These are phyloP conservation scores for Ganoderma lingzhi DNA, from an alignment of 1,284 basidiomycete genomes.

Conservation along the genomic window DNA sequence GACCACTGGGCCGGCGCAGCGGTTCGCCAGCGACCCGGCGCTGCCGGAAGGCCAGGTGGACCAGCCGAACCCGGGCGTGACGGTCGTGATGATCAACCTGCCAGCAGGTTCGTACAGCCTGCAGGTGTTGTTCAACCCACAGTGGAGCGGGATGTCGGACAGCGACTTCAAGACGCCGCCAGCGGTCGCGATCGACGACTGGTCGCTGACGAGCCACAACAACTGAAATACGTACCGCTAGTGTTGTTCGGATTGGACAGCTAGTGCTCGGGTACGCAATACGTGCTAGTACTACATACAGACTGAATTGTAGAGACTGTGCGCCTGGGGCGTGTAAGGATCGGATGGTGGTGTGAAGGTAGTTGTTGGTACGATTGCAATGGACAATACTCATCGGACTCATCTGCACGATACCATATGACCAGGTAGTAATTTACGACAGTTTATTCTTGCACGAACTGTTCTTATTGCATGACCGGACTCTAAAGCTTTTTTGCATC, in stretches of 20 bases:
- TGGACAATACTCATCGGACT: neutral
- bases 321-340: conserved; percentile 4
- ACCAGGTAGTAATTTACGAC: neutral
- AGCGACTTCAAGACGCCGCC: conserved; percentile 72
- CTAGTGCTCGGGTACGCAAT: conserved; percentile 1
- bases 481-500: neutral
- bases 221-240: conserved; percentile 1
- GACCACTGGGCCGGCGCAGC: conserved; percentile 53
- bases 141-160: conserved; percentile 72
- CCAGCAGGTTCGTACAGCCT: conserved; percentile 74
- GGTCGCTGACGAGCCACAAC: conserved; percentile 79
- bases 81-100: conserved; percentile 81
- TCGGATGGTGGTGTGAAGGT: neutral
- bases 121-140: conserved; percentile 87
- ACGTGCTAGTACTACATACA: conserved; percentile 1
- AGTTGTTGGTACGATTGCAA: neutral
- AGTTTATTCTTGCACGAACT: conserved; percentile 3
- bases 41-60: conserved; percentile 65
- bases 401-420: neutral
- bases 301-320: neutral
- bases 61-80: conserved; percentile 82
- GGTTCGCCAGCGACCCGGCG: conserved; percentile 68
- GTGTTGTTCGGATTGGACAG: conserved; percentile 6
- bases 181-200: conserved; percentile 71
- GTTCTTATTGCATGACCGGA: neutral